These are phyloP conservation scores for Stipa capillata DNA, from an alignment of 176 grass and related monocot genomes.

Conservation along the genomic window DNA sequence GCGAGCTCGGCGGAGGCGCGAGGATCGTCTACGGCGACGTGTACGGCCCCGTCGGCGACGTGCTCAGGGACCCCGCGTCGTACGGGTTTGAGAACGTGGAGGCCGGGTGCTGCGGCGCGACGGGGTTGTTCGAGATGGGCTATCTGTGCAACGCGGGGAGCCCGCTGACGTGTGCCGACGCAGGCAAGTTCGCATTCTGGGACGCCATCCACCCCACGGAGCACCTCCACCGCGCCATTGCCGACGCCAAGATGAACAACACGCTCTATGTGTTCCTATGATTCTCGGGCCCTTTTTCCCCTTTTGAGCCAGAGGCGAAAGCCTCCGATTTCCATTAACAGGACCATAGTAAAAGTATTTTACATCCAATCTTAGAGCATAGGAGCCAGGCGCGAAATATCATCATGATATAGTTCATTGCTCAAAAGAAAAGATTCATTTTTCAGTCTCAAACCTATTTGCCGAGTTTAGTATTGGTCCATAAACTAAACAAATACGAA, in stretches of 20 bases:
- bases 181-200: constrained; percentile 61
- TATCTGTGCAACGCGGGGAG: constrained; percentile 31
- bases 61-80: constrained; percentile 12
- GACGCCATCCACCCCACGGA: constrained; percentile 77
- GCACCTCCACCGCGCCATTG: constrained; percentile 43
- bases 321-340: no score
- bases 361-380: no score
- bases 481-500: no score
- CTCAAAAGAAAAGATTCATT: no score
- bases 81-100: constrained; percentile 43
- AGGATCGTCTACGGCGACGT: constrained; percentile 31
- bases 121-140: constrained; percentile 44
- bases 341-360: no score
- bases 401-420: no score
- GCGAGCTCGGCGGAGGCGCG: constrained; percentile 8
- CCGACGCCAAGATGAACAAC: constrained; percentile 57
- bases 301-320: no score
- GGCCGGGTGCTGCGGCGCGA: constrained; percentile 54
- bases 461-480: no score
- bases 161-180: constrained; percentile 38
- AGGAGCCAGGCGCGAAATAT: no score
- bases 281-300: no score
- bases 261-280: constrained; percentile 42
- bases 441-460: no score
- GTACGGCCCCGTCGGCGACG: constrained; percentile 23